Evolutionary conservation across 208 protist genomes (phyloP).

Genomic region (Trichomonas tenax): DNA sequence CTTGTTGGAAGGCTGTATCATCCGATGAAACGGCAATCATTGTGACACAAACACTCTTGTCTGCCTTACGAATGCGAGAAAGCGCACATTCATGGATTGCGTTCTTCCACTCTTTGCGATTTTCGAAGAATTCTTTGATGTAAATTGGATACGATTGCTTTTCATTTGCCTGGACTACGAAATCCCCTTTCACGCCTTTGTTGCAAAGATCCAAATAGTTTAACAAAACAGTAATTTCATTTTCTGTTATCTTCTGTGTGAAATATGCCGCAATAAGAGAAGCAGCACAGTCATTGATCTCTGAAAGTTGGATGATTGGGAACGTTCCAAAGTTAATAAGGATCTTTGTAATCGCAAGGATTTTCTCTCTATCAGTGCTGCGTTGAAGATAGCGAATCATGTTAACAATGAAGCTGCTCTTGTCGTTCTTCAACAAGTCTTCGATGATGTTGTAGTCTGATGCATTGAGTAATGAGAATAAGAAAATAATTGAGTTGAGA

Average conservation of each 20-base stretch:
- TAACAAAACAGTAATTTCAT: background rate
- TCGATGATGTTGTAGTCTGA: background rate
- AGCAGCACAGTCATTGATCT: background rate
- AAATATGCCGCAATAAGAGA: background rate
- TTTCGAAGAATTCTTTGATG: background rate
- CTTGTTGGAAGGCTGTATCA: background rate
- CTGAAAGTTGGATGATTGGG: background rate
- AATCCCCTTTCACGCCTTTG: background rate
- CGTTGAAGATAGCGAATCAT: background rate
- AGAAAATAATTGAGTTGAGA: background rate
- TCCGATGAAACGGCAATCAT: background rate
- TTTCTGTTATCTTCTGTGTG: background rate
- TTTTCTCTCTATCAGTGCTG: background rate
- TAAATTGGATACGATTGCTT: background rate
- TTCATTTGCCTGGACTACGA: background rate
- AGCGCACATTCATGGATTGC: background rate
- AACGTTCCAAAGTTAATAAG: background rate
- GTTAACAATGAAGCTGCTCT: background rate
- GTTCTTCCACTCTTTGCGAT: background rate
- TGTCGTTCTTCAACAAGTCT: background rate
- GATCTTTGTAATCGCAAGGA: background rate
- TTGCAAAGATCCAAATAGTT: background rate
- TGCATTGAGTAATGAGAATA: background rate
- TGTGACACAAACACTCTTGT: background rate
- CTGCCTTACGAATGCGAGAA: background rate